These are phyloP conservation scores for Symbiodinium natans DNA, from an alignment of 73 alveolate genomes.

Conservation along the genomic window DNA sequence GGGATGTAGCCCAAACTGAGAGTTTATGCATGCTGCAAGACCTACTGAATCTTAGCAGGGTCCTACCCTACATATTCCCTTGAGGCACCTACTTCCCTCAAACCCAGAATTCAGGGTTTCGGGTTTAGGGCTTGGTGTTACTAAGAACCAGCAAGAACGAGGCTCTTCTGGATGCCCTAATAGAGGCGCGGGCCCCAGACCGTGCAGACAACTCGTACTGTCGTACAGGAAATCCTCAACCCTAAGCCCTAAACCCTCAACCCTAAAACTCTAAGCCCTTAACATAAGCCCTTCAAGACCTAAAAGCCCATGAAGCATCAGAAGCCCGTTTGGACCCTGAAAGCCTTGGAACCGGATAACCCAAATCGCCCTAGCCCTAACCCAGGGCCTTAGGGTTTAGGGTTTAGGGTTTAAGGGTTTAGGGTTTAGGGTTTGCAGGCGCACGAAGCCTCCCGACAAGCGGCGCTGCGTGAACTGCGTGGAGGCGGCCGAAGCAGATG, in stretches of 20 bases:
- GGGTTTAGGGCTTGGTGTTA: too few relatives aligned
- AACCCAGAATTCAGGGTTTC: too few relatives aligned
- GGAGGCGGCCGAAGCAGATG: constrained; percentile 27
- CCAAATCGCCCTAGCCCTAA: neutral
- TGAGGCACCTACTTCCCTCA: too few relatives aligned
- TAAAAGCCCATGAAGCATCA: neutral
- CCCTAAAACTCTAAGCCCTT: neutral
- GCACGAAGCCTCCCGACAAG: constrained; percentile 73
- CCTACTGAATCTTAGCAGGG: neutral
- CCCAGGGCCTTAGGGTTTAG: neutral
- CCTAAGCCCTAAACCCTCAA: neutral
- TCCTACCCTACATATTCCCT: neutral
- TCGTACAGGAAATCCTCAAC: too few relatives aligned
- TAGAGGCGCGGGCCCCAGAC: too few relatives aligned
- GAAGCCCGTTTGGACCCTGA: neutral
- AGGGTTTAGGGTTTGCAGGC: constrained; percentile 13
- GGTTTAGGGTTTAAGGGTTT: too few relatives aligned
- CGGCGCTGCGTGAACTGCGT: constrained; percentile 69
- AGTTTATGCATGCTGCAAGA: neutral
- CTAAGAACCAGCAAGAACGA: too few relatives aligned
- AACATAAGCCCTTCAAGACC: neutral
- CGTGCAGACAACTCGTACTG: too few relatives aligned
- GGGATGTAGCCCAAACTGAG: neutral
- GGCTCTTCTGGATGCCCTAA: too few relatives aligned
- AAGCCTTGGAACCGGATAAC: neutral